Conservation (phyloP, 768 basidiomycete species). For the Hygrocybe punicea region DNA sequence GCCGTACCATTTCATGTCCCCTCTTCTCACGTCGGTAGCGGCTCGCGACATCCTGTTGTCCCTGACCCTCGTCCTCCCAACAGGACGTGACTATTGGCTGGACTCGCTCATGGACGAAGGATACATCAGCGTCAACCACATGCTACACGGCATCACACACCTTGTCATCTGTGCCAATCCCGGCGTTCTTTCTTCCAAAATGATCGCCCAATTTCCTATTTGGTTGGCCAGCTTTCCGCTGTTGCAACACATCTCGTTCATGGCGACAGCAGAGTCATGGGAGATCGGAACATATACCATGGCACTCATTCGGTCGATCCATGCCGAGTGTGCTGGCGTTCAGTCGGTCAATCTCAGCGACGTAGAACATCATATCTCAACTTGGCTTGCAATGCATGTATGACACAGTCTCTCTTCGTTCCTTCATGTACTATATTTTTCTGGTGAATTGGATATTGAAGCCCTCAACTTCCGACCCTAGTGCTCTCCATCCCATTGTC, state of each 20-base stretch:
- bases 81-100: not conserved
- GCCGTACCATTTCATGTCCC: not conserved
- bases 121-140: not conserved
- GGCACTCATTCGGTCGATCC: too few relatives aligned
- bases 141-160: not conserved
- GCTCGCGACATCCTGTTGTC: not conserved
- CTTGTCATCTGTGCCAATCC: not conserved
- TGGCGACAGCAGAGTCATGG: not conserved
- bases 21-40: not conserved
- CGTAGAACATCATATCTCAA: too few relatives aligned
- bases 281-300: not conserved
- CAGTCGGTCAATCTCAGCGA: too few relatives aligned
- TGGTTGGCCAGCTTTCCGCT: not conserved
- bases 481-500: too few relatives aligned
- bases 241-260: not conserved
- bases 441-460: too few relatives aligned
- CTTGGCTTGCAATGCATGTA: too few relatives aligned
- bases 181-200: not conserved
- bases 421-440: too few relatives aligned
- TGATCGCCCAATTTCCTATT: not conserved
- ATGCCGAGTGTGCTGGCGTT: too few relatives aligned
- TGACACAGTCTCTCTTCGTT: too few relatives aligned
- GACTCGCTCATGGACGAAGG: not conserved
- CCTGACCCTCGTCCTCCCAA: not conserved
- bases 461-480: too few relatives aligned